Evolutionary conservation across 169 alveolate genomes (phyloP), one percentile per base, ranked within the genome.

Genomic region (Cryptosporidium ubiquitum): DNA sequence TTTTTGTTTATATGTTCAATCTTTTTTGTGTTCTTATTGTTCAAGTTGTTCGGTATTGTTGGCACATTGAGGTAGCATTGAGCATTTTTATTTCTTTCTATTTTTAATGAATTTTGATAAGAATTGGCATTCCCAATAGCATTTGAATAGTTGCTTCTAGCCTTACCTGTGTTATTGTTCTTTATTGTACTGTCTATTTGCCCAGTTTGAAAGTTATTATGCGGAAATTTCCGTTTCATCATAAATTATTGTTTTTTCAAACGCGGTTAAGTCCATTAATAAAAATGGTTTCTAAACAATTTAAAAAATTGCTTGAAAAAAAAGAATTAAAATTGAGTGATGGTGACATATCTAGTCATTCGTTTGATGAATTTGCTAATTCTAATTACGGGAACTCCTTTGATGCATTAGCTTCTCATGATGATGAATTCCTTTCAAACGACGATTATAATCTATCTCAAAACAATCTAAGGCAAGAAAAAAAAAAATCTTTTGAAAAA

Each of bases 221-320:
- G 47, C 61, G 89, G 23, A 61, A 42, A 79, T 61, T 79, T 79
- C 14, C 89, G 89, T 47, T 79, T 79, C 89, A 79, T 73, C 55
- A 14, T 47, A 47, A 47, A 47, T 47, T 20, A 4, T 31, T 37
- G 14, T 29, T 23, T 29, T 29, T 26, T 51, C 5, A 52, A 7
- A 26, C 49, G 66, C 85, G 40, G 52, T 69, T 61, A 40, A 35
- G 10, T 47, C 20, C 33, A 52, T 29, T 49, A 29, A 10, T 5
- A 29, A 73, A 6, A 58, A 73, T 73, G 85, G 70, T 73, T 73
- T 39, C 70, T 16, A 73, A 42, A 37, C 85, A 73, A 57, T 73
- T n/a, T 33, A 73, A 73, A 37, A 23, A 55, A 57, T n/a, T 70
- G 47, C 2, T 37, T 1, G 37, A 73, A 73, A 57, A 29, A 31